These are phyloP conservation scores for Mycena citricolor DNA, from an alignment of 1,284 basidiomycete genomes.

Conservation along the genomic window DNA sequence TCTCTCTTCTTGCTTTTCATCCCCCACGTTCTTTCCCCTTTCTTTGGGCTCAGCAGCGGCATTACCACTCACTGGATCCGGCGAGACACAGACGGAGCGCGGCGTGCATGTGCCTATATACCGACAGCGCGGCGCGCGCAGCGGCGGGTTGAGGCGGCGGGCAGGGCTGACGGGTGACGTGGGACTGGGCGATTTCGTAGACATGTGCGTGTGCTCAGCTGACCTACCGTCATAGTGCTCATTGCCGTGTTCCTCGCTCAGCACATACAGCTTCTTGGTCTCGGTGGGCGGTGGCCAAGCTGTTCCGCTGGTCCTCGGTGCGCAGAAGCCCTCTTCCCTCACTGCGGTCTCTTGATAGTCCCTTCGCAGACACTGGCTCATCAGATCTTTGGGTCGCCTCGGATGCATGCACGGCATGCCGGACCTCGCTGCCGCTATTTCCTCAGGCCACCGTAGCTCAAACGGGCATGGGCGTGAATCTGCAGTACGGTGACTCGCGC, in stretches of 20 bases:
- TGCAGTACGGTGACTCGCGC: slow-evolving; percentile 56
- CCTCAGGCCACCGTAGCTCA: slow-evolving; percentile 39
- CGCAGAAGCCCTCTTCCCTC: slow-evolving; percentile 13
- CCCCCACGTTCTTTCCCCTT: not conserved
- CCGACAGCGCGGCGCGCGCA: slow-evolving; percentile 11
- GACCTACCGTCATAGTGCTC: not conserved
- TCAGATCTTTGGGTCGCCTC: slow-evolving; percentile 60
- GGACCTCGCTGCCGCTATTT: slow-evolving; percentile 35
- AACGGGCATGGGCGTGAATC: slow-evolving; percentile 36
- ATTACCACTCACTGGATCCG: slow-evolving; percentile 7
- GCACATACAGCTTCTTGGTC: slow-evolving; percentile 48
- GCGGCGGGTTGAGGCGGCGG: slow-evolving; percentile 22
- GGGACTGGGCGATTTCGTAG: slow-evolving; percentile 44
- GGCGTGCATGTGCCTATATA: slow-evolving; percentile 36
- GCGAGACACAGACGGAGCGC: slow-evolving; percentile 26
- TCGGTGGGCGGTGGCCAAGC: slow-evolving; percentile 40
- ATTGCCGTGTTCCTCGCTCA: slow-evolving; percentile 22
- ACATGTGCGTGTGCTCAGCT: slow-evolving; percentile 43
- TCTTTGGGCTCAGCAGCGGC: slow-evolving; percentile 10
- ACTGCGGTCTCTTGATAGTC: not conserved
- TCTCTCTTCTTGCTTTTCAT: slow-evolving; percentile 16
- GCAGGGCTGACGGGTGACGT: slow-evolving; percentile 27
- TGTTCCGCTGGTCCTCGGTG: slow-evolving; percentile 49
- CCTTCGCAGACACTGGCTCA: slow-evolving; percentile 62
- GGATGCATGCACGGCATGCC: slow-evolving; percentile 40